Base-by-base conservation (phyloP, 179 eudicot genomes). In the Nepenthes alata region DNA sequence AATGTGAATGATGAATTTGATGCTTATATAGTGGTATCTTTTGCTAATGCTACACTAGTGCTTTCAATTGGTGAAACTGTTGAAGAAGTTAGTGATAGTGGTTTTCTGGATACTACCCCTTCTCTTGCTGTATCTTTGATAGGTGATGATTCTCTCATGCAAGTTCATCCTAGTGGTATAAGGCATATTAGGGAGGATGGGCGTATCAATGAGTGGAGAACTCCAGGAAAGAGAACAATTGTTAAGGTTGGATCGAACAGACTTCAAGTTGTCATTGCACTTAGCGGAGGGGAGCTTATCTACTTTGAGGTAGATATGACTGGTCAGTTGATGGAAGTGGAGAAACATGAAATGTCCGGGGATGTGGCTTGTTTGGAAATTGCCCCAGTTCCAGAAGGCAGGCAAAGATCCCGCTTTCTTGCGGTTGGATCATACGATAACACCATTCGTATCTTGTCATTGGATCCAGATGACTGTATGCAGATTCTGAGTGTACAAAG, bases 161-260 rank as follows among this genome's bases (percentile, higher is more conserved):
- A 94, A 66, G 99, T 94, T 47, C 97, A 89, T 70, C 97, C 97
- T 2, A 85, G 90, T 75, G 99, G 98, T 48, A 94, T 94, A 67
- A 80, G 99, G 76, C 99, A 94, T 67, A 94, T 94, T 37, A 87
- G 99, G 77, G 99, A 94, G 82, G 97, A 94, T 72, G 94, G 99
- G 25, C 95, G 97, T 76, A 68, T 87, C 34, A 90, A 90, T 69
- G 99, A 94, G 80, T 94, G 97, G 99, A 90, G 91, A 74, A 94
- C 99, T 59, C 99, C 99, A 36, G 99, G 99, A 44, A 94, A 94
- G 82, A 87, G 94, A 74, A 90, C 97, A 0, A 90, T 90, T 69
- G 99, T 87, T 16, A 94, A 85, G 83, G 99, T 94, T 51, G 99
- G 99, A 10, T 87, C 81, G 49, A 94, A 94, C 50, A 85, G 99